Base-by-base conservation (phyloP, 225 moss, liverwort and hornwort species). In the Asterella californica region DNA sequence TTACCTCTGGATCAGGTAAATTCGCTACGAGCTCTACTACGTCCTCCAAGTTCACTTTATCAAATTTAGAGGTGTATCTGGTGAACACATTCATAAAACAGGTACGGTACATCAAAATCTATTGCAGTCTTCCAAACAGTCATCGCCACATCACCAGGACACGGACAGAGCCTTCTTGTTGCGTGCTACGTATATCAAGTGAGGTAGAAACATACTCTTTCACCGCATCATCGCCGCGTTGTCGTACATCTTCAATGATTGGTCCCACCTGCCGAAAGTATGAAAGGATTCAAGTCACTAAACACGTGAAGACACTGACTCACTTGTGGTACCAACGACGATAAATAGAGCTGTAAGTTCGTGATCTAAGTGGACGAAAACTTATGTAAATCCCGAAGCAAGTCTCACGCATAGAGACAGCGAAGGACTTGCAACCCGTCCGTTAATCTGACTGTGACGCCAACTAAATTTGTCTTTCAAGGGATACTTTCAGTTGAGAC, bases 21-120 rank as follows among this genome's bases (percentile, higher is more conserved):
- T 92, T 93, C 59, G 79, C 90, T 76, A 99, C 89, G 69, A 78
- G 82, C 36, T 90, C 83, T 36, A 95, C 89, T 29, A 86, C 80
- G 38, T 74, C 83, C 68, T 95, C 90, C 84, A 93, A 84, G 64
- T 73, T 81, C 77, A 93, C 99, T 79, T 89, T 84, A 78, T 99
- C 99, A 79, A 99, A 99, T 55, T 82, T 87, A 63, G 84, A 86
- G 80, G 95, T 99, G 77, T 99, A 99, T 80, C 99, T 99, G 91
- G 62, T 0, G 70, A 7, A 59, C 61, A 75, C 34, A 76, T 76
- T 30, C 54, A 76, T 21, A 32, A 6, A 38, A 38, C 32, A 55
- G 53, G 10, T 76, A 33, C 32, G 59, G 25, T 59, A 33, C 2
- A 25, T 59, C 22, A 60, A 52, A 10, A 0, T 33, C 75, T 18